phyloP scores from a whole-genome alignment of 306 rosid species.

The Astragalus membranaceus region DNA sequence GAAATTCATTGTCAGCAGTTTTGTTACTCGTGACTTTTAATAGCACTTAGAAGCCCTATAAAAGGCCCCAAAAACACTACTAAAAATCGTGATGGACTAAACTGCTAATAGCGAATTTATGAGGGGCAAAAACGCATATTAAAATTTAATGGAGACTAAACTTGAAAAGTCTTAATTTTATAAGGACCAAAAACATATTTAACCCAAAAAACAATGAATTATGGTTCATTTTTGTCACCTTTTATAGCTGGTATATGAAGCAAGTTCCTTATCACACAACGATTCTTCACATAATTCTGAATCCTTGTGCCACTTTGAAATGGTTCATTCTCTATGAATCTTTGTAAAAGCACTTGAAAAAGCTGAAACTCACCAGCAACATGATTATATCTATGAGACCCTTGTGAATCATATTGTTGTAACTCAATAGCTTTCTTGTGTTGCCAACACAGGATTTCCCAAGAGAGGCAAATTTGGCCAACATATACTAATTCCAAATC shows the following conservation, averaged over 20 bases:
- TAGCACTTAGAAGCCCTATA: no score
- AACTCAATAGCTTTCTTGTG: slow-evolving; percentile 59
- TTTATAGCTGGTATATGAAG: slow-evolving; percentile 71
- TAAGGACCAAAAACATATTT: background rate
- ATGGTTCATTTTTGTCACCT: slow-evolving; percentile 36
- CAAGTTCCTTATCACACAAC: slow-evolving; percentile 58
- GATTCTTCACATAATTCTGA: slow-evolving; percentile 58
- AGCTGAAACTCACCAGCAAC: slow-evolving; percentile 81
- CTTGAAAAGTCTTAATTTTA: background rate
- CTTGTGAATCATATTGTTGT: slow-evolving; percentile 35
- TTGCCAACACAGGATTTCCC: slow-evolving; percentile 94
- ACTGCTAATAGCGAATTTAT: no score
- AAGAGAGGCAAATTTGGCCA: slow-evolving; percentile 89
- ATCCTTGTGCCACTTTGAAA: slow-evolving; percentile 83
- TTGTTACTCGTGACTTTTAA: no score
- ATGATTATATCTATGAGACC: slow-evolving; percentile 36
- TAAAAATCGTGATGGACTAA: no score
- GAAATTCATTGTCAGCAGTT: no score
- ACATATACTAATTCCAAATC: slow-evolving; percentile 87
- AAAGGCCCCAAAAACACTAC: no score
- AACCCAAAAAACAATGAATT: background rate
- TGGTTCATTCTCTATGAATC: slow-evolving; percentile 76
- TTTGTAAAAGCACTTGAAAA: slow-evolving; percentile 66
- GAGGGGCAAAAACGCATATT: no score
- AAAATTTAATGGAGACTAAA: background rate